Percentiles rank a stretch among this genome's conserved stretches.
Conservation (phyloP, 495 filamentous ascomycete genomes). For the Talaromyces wortmannii region DNA sequence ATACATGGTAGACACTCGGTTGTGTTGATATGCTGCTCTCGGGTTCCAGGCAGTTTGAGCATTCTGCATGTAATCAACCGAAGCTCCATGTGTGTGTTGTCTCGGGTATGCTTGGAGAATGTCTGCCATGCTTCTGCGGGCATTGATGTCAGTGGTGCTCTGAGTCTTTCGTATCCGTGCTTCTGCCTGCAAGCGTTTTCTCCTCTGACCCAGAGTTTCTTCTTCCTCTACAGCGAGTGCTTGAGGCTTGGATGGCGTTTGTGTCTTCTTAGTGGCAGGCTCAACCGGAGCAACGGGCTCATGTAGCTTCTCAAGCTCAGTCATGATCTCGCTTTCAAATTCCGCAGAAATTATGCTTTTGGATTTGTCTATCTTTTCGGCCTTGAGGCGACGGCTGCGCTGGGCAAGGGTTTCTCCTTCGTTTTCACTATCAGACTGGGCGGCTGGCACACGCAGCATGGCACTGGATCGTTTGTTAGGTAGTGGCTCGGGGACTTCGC, state of each 20-base stretch:
- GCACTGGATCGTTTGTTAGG: conserved; percentile 29
- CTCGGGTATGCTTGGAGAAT: conserved; percentile 54
- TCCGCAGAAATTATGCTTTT: conserved; percentile 60
- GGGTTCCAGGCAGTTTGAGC: not conserved
- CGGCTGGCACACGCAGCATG: conserved; percentile 15
- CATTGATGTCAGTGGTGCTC: conserved; percentile 22
- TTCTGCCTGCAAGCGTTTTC: conserved; percentile 72
- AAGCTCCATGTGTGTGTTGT: not conserved
- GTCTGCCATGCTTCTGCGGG: conserved; percentile 62
- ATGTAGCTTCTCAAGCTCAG: conserved; percentile 54
- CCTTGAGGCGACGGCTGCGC: conserved; percentile 62
- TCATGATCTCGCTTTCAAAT: conserved; percentile 74
- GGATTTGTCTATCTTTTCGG: conserved; percentile 33
- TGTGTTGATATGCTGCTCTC: not conserved
- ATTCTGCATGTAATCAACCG: not conserved
- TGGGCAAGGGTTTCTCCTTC: conserved; percentile 78
- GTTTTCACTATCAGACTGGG: conserved; percentile 37
- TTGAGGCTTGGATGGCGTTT: not conserved
- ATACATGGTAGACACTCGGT: conserved; percentile 4
- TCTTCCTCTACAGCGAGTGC: conserved; percentile 41
- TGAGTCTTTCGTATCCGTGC: conserved; percentile 28
- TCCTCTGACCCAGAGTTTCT: conserved; percentile 85
- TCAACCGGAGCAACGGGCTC: conserved; percentile 14
- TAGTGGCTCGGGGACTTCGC: conserved; percentile 30
- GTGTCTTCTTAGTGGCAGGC: conserved; percentile 19